Conservation (phyloP, 495 filamentous ascomycete genomes). For the Symbiotaphrina buchneri region DNA sequence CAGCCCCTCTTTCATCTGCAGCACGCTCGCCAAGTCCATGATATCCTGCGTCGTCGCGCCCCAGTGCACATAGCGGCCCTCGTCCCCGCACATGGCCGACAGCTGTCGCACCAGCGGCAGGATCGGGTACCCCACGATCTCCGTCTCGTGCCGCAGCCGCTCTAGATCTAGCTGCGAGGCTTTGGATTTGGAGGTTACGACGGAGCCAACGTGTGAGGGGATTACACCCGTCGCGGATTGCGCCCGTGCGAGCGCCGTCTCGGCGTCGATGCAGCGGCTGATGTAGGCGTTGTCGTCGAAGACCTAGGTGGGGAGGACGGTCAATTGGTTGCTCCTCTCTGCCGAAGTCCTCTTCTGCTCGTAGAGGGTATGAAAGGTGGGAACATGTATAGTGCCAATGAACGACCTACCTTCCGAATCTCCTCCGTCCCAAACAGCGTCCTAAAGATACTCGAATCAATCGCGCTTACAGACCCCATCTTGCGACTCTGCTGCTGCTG, state of each 20-base stretch:
- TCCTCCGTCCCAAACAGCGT: too few species aligned
- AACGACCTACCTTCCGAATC: too few species aligned
- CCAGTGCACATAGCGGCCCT: slow-evolving; percentile 28
- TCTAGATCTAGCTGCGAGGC: slow-evolving; percentile 16
- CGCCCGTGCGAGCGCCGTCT: slow-evolving; percentile 23
- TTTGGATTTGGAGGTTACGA: slow-evolving; percentile 15
- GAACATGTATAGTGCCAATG: too few species aligned
- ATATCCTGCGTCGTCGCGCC: slow-evolving; percentile 33
- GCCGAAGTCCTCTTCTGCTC: too few species aligned
- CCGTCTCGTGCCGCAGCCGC: slow-evolving; percentile 19
- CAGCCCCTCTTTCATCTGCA: slow-evolving; percentile 25
- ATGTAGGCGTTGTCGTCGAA: too few species aligned
- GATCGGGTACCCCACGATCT: slow-evolving; percentile 29
- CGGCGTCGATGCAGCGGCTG: slow-evolving; percentile 24
- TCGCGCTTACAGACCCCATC: too few species aligned
- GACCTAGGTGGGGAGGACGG: too few species aligned
- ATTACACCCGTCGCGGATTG: slow-evolving; percentile 22
- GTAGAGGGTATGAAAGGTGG: too few species aligned
- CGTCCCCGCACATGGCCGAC: slow-evolving; percentile 14
- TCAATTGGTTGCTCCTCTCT: too few species aligned
- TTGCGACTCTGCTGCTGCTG: too few species aligned
- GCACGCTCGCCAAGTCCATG: slow-evolving; percentile 23
- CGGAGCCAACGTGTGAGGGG: slow-evolving; percentile 16
- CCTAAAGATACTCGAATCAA: too few species aligned
- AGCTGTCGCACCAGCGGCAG: slow-evolving; percentile 25